Evolutionary conservation across 768 basidiomycete species (phyloP).

Genomic region (Pluteus cervinus): DNA sequence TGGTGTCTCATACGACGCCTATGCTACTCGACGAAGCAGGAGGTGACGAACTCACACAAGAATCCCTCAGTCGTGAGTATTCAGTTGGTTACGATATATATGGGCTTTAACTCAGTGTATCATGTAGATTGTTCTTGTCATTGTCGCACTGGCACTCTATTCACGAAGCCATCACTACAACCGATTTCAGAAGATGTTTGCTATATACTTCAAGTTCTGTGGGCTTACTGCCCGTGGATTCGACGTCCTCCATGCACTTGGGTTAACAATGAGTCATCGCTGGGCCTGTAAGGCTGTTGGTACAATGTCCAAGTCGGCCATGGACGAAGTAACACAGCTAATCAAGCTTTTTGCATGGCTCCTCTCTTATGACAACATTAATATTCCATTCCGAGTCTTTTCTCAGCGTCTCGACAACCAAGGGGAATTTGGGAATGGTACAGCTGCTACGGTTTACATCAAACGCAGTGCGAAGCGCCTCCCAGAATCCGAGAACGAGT

Average conservation of each 20-base stretch:
- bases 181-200: constrained; percentile 23
- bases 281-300: constrained; percentile 22
- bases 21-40: too few species aligned
- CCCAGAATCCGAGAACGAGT: constrained; percentile 10
- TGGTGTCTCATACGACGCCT: too few species aligned
- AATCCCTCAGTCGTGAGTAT: constrained; percentile 16
- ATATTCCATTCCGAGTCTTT: constrained; percentile 27
- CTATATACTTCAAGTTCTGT: constrained; percentile 30
- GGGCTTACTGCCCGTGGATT: constrained; percentile 30
- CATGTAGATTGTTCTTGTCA: constrained; percentile 16
- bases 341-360: constrained; percentile 23
- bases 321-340: constrained; percentile 15
- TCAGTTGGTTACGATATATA: neutral
- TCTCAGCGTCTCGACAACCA: constrained; percentile 31
- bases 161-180: constrained; percentile 18
- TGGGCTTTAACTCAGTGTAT: neutral
- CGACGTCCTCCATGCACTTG: constrained; percentile 29
- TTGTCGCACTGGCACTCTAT: constrained; percentile 22
- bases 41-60: constrained; percentile 11
- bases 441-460: constrained; percentile 27
- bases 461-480: constrained; percentile 16
- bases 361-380: constrained; percentile 31
- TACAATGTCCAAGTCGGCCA: constrained; percentile 17
- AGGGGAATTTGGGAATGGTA: constrained; percentile 27
- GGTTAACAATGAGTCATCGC: constrained; percentile 33